phyloP scores from a whole-genome alignment of 495 filamentous ascomycete species.

The Aspergillus leporis region DNA sequence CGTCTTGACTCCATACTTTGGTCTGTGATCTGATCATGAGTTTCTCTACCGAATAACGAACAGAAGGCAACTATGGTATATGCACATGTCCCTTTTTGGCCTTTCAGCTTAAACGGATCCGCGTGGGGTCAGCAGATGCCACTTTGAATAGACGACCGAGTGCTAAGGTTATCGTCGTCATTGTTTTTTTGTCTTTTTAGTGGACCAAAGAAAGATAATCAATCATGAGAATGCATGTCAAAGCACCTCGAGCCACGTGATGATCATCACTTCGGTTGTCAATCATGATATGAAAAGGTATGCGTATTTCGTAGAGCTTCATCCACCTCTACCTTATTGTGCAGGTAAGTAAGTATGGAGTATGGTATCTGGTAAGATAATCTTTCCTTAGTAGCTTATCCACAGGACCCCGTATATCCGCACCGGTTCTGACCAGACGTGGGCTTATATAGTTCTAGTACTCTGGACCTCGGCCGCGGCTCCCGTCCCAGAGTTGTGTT shows the following conservation, averaged over 20 bases:
- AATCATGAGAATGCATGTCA: slow-evolving; percentile 3
- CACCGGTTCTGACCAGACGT: neutral
- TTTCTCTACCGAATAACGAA: slow-evolving; percentile 1
- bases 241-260: slow-evolving; percentile 7
- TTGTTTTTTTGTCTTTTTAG: neutral
- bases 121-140: slow-evolving; percentile 22
- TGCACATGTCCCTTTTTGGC: slow-evolving; percentile 20
- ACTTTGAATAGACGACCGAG: neutral
- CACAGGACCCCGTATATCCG: neutral
- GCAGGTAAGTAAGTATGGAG: neutral
- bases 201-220: neutral
- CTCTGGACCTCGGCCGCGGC: slow-evolving; percentile 13
- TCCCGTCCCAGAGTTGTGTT: neutral
- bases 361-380: neutral
- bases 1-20: slow-evolving; percentile 6
- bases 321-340: neutral
- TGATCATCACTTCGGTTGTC: slow-evolving; percentile 9
- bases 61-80: slow-evolving; percentile 11
- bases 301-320: neutral
- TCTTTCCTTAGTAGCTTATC: neutral
- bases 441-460: neutral
- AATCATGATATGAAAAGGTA: neutral
- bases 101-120: slow-evolving; percentile 3
- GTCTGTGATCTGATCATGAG: slow-evolving; percentile 23
- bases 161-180: neutral